phyloP scores from a whole-genome alignment of 208 protist species.

The Trypanosoma avium region DNA sequence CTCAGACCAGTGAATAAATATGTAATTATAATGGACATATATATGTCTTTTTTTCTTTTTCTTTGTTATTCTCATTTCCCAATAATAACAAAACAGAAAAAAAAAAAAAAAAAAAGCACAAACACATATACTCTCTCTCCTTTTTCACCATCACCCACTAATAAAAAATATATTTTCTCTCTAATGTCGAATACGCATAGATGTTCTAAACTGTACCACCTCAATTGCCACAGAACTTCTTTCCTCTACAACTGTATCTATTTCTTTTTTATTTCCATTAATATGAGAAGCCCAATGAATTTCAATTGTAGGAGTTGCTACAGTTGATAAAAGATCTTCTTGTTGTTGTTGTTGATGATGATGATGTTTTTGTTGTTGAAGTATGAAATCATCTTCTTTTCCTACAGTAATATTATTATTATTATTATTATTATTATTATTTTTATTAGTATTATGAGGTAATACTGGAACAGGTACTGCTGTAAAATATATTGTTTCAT shows the following conservation, averaged over 20 bases:
- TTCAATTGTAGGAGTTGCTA: constrained; percentile 57
- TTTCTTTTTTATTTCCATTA: not conserved
- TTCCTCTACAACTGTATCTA: not conserved
- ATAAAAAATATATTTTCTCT: not conserved
- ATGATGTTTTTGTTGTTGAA: not conserved
- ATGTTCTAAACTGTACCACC: constrained; percentile 66
- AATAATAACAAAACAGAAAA: constrained; percentile 10
- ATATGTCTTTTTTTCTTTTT: constrained; percentile 3
- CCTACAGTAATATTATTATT: no score
- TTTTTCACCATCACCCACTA: constrained; percentile 3
- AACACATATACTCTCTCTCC: constrained; percentile 7
- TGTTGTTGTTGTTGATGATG: not conserved
- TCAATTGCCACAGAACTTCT: constrained; percentile 48
- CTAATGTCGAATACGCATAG: constrained; percentile 37
- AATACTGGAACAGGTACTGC: constrained; percentile 63
- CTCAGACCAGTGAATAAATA: not conserved
- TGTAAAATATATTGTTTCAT: constrained; percentile 63
- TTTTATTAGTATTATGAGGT: no score
- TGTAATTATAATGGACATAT: no score
- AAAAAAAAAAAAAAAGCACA: not conserved
- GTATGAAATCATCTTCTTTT: no score
- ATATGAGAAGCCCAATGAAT: constrained; percentile 55
- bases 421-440: no score
- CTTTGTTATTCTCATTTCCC: not conserved
- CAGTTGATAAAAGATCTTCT: not conserved